Evolutionary conservation across 1,139 yeast genomes (phyloP).

Genomic region (Suhomyces anneliseae): DNA sequence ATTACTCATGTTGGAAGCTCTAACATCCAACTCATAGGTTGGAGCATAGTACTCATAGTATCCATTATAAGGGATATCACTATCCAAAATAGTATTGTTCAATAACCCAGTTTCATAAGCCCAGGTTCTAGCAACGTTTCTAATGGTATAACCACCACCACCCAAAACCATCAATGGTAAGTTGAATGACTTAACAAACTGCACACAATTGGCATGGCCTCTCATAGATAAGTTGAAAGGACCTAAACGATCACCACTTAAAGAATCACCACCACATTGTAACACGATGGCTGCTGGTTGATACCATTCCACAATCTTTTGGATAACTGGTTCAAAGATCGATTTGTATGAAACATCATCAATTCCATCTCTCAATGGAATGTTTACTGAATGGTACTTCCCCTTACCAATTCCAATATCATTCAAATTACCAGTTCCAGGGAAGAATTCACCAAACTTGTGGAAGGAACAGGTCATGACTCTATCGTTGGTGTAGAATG

Average conservation of each 20-base stretch:
- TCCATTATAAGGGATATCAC: slow-evolving; percentile 91
- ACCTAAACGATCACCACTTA: slow-evolving; percentile 88
- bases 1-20: slow-evolving; percentile 95
- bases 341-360: slow-evolving; percentile 86
- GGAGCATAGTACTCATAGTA: slow-evolving; percentile 97
- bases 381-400: slow-evolving; percentile 80
- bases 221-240: slow-evolving; percentile 88
- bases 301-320: slow-evolving; percentile 85
- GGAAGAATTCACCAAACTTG: slow-evolving; percentile 94
- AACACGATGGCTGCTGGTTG: slow-evolving; percentile 93
- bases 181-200: slow-evolving; percentile 81
- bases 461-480: slow-evolving; percentile 98
- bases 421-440: slow-evolving; percentile 90
- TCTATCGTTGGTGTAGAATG: slow-evolving; percentile 91
- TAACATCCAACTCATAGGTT: slow-evolving; percentile 86
- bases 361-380: slow-evolving; percentile 89
- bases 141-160: slow-evolving; percentile 97
- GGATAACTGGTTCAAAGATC: slow-evolving; percentile 82
- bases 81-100: slow-evolving; percentile 72
- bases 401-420: slow-evolving; percentile 91
- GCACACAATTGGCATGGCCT: slow-evolving; percentile 96
- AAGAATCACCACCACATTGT: slow-evolving; percentile 92
- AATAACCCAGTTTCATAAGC: slow-evolving; percentile 89
- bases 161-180: slow-evolving; percentile 90
- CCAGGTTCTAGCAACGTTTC: slow-evolving; percentile 97